phyloP scores from a whole-genome alignment of 2,329 filamentous ascomycete genomes.

The Leptosphaerulina australis region DNA sequence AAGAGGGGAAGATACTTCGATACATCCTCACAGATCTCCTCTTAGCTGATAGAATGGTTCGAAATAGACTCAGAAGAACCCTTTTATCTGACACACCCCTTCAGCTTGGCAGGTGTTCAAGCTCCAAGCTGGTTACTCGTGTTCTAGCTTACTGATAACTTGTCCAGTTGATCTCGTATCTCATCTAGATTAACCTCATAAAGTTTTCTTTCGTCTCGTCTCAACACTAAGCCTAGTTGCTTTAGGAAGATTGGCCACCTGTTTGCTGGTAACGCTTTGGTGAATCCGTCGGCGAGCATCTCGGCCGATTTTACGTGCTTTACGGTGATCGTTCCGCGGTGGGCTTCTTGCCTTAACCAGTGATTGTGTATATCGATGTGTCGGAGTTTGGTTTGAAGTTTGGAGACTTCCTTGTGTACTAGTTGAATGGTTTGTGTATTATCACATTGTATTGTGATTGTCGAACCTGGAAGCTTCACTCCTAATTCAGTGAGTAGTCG shows the following conservation, averaged over 20 bases:
- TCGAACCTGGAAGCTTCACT: background rate
- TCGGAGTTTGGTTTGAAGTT: conserved; percentile 13
- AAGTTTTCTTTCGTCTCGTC: no score
- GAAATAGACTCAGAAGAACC: no score
- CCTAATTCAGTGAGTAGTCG: conserved; percentile 6
- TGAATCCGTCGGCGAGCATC: conserved; percentile 10
- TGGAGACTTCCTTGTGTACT: background rate
- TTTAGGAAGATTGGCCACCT: background rate
- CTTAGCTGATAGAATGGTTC: no score
- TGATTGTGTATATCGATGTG: conserved; percentile 18
- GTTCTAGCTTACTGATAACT: no score
- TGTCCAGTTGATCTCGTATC: no score
- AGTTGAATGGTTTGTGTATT: conserved; percentile 14
- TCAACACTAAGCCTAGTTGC: no score
- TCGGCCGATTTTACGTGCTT: conserved; percentile 1
- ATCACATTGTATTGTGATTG: conserved; percentile 14
- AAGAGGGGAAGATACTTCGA: no score
- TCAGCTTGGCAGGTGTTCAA: no score
- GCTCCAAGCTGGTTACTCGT: no score
- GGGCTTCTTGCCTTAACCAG: conserved; percentile 9
- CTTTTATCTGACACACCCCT: no score
- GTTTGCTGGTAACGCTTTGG: conserved; percentile 8
- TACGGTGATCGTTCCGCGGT: conserved; percentile 1
- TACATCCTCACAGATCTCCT: no score
- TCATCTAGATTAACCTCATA: no score